Percentiles rank a stretch among this genome's conserved stretches.
Evolutionary conservation across 1,284 basidiomycete genomes (phyloP).

Genomic region (Neolentinus lepideus): DNA sequence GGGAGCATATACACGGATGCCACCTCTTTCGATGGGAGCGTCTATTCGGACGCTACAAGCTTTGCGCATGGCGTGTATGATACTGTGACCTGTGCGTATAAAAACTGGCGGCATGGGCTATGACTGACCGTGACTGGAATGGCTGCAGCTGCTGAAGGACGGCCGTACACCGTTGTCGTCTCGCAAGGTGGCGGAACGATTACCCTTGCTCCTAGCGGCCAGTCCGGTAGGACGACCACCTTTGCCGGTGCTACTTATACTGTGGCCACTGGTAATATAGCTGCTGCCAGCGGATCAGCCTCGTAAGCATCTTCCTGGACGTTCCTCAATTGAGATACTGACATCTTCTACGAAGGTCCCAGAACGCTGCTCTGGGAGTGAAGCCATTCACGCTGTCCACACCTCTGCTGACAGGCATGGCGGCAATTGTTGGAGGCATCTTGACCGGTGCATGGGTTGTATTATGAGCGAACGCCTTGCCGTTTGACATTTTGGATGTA

Average conservation of each 20-base stretch:
- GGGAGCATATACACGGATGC: conserved; percentile 6
- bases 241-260: conserved; percentile 46
- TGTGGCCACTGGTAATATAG: conserved; percentile 17
- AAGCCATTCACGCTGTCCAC: conserved; percentile 24
- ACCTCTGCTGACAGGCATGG: conserved; percentile 31
- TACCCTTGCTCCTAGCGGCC: conserved; percentile 42
- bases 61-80: conserved; percentile 27
- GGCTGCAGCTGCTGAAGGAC: conserved; percentile 33
- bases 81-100: conserved; percentile 41
- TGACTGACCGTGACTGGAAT: conserved; percentile 2
- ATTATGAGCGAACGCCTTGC: conserved; percentile 28
- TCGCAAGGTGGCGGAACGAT: conserved; percentile 42
- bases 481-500: too few species aligned
- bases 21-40: conserved; percentile 22
- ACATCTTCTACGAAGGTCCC: not conserved
- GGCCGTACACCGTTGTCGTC: conserved; percentile 32
- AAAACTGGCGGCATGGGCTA: not conserved
- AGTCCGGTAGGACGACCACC: conserved; percentile 36
- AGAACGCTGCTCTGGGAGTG: conserved; percentile 15
- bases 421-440: conserved; percentile 35
- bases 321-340: not conserved
- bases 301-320: not conserved
- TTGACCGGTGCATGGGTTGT: conserved; percentile 31
- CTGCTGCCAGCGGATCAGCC: conserved; percentile 3
- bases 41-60: conserved; percentile 27